These are phyloP conservation scores for Blastobotrys arbuscula DNA, from an alignment of 1,139 yeast species.

Conservation along the genomic window DNA sequence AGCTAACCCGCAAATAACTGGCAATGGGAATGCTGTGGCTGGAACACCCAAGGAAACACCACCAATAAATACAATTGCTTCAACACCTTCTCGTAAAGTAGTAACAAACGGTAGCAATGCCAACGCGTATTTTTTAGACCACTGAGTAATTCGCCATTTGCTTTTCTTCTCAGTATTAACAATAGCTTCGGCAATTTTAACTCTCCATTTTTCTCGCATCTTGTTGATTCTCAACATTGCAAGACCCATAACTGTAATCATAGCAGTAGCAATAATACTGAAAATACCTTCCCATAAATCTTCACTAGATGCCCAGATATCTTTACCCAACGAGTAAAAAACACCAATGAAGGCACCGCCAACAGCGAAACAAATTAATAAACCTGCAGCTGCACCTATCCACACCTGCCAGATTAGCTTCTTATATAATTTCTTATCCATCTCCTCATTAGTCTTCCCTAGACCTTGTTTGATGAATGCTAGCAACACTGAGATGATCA, in stretches of 20 bases:
- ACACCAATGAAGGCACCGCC: slow-evolving; percentile 86
- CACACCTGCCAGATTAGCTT: slow-evolving; percentile 69
- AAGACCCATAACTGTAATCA: slow-evolving; percentile 85
- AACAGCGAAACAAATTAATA: slow-evolving; percentile 64
- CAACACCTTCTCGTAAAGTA: slow-evolving; percentile 79
- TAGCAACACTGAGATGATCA: slow-evolving; percentile 81
- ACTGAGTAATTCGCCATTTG: slow-evolving; percentile 21
- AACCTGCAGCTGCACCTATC: slow-evolving; percentile 68
- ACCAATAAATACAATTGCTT: slow-evolving; percentile 82
- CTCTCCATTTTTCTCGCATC: slow-evolving; percentile 87
- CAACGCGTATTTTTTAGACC: slow-evolving; percentile 60
- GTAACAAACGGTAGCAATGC: slow-evolving; percentile 75
- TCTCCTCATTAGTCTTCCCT: slow-evolving; percentile 42
- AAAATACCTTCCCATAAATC: slow-evolving; percentile 93
- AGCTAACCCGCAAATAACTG: slow-evolving; percentile 65
- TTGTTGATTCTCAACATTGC: slow-evolving; percentile 89
- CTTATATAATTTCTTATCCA: slow-evolving; percentile 51
- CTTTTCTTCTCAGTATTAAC: slow-evolving; percentile 37
- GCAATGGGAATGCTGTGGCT: slow-evolving; percentile 72
- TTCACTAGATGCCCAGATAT: slow-evolving; percentile 81
- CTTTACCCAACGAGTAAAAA: slow-evolving; percentile 71
- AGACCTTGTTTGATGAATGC: slow-evolving; percentile 87
- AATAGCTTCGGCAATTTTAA: slow-evolving; percentile 75
- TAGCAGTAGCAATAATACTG: slow-evolving; percentile 72
- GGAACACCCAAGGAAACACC: slow-evolving; percentile 80